Evolutionary conservation across 2,329 filamentous ascomycete genomes (phyloP), one percentile per base, ranked within the genome.

Genomic region (Sarocladium kiliense): DNA sequence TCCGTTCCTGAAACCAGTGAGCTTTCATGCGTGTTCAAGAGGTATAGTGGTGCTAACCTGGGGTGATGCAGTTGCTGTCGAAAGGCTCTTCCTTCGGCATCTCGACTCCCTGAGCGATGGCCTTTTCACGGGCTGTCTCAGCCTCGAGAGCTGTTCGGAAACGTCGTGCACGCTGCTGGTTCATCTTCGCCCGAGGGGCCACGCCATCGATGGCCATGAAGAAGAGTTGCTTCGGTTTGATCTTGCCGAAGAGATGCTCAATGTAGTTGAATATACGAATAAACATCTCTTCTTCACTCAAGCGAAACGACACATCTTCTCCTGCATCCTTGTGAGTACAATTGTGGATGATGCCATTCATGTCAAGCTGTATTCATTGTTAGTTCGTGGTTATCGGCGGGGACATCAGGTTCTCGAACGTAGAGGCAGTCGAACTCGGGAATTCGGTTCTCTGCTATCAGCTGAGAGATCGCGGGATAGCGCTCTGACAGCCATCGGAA

Each of bases 231-330:
- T 96, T 93, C 12, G 94, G 94, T 73, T 97, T 97, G 69, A 99
- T 99, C 74, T 97, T 99, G 64, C 93, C 92, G 71, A 96, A 99
- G 54, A 99, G 74, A 75, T 99, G 94, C 73, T 99, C 94, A 62
- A 99, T 99, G 71, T 99, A 99, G 74, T 97, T 97, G 83, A 99
- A 99, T 66, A 99, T 99, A 57, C 91, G 89, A 63, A 99, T 97
- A 69, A 99, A 99, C 94, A 99, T 99, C 72, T 97, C 90, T 71
- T 99, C 93, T 71, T 99, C 95, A 56, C 88, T 93, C 74, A 97
- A 86, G 55, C 94, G 91, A 66, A 95, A 95, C 1, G 90, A 91
- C 3, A 91, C 85, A 68, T 93, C 92, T 67, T 95, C 92, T 55
- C 73, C 74, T 23, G 90, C 87, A 74, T 99, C 93, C 67, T 94